Evolutionary conservation across 1,284 basidiomycete genomes (phyloP).

Genomic region (Tremellales sp.): DNA sequence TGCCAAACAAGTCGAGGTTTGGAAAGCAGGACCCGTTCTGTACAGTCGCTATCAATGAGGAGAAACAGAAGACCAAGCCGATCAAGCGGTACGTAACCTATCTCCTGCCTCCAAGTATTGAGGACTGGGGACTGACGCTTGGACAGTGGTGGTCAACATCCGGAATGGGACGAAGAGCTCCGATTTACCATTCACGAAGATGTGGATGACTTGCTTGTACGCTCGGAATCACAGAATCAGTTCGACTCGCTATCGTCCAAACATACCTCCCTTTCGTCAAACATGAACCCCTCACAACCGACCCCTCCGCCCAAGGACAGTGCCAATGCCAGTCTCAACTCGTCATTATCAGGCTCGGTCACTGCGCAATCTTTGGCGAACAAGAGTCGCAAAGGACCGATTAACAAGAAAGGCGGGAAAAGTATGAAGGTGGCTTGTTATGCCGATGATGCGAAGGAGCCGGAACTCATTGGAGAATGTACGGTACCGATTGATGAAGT

Average conservation of each 20-base stretch:
- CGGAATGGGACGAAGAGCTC: conserved; percentile 97
- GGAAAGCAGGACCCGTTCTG: conserved; percentile 99
- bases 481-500: conserved; percentile 84
- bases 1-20: conserved; percentile 89
- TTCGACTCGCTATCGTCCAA: conserved; percentile 53
- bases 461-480: conserved; percentile 90
- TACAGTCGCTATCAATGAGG: conserved; percentile 68
- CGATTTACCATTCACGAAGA: conserved; percentile 88
- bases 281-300: conserved; percentile 39
- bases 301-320: conserved; percentile 11
- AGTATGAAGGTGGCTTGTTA: conserved; percentile 80
- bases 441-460: conserved; percentile 91
- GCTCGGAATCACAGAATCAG: conserved; percentile 47
- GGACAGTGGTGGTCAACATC: conserved; percentile 84
- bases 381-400: conserved; percentile 51
- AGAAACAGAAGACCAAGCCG: conserved; percentile 79
- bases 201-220: conserved; percentile 60
- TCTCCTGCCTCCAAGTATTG: not conserved
- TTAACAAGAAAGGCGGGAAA: conserved; percentile 52
- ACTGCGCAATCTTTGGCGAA: conserved; percentile 50
- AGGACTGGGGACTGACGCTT: not conserved
- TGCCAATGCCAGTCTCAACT: not conserved
- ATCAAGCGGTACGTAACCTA: conserved; percentile 61
- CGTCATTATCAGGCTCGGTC: conserved; percentile 24
- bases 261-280: conserved; percentile 39